Conservation (phyloP, 768 basidiomycete genomes). For the Amanita molliuscula region DNA sequence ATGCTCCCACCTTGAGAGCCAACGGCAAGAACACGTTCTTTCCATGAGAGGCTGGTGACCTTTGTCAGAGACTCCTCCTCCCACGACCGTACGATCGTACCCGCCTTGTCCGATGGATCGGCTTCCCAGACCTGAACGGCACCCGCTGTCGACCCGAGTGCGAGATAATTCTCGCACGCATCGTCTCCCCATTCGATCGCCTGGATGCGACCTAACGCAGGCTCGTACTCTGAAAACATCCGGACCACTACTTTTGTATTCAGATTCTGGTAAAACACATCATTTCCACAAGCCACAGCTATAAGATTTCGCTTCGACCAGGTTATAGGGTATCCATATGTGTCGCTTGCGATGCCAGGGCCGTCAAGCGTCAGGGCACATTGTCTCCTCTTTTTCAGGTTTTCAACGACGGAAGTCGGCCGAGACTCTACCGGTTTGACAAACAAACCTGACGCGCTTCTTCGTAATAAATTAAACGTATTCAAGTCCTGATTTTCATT, state of each 20-base stretch:
- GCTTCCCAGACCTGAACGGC: conserved; percentile 6
- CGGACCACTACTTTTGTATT: conserved; percentile 41
- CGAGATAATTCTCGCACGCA: conserved; percentile 16
- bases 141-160: conserved; percentile 10
- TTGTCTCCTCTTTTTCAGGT: conserved; percentile 42
- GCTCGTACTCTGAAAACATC: conserved; percentile 29
- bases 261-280: conserved; percentile 56
- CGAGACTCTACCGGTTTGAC: conserved; percentile 16
- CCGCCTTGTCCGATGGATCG: not conserved
- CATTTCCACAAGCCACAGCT: conserved; percentile 48
- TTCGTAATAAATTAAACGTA: conserved; percentile 38
- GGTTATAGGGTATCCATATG: conserved; percentile 46
- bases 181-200: conserved; percentile 43
- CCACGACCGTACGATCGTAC: conserved; percentile 2
- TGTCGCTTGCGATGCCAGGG: conserved; percentile 45
- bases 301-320: conserved; percentile 55
- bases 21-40: conserved; percentile 2
- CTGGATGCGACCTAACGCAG: conserved; percentile 26
- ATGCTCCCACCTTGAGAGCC: conserved; percentile 7
- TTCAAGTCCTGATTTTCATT: conserved; percentile 21
- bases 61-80: conserved; percentile 5
- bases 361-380: conserved; percentile 54
- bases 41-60: conserved; percentile 5
- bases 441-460: conserved; percentile 44
- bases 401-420: conserved; percentile 43